Base-by-base conservation (phyloP, 306 rosid genomes). In the Fagus crenata region DNA sequence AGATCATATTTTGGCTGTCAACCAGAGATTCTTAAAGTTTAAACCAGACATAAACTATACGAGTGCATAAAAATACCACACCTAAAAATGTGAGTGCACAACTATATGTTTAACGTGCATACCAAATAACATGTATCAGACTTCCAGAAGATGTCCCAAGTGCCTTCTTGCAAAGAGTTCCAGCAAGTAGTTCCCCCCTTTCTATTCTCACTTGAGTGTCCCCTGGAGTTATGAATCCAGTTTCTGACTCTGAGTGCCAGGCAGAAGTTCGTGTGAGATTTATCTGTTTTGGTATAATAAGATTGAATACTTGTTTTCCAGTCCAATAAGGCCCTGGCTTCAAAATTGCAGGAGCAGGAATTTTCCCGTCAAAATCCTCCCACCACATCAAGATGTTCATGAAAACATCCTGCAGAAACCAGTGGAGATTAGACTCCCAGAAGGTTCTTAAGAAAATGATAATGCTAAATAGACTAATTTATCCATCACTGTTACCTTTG, bases 351-450 rank as follows among this genome's bases (percentile, higher is more conserved):
- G 99, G 99, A 76, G 98, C 86, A 33, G 99, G 99, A 75, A 95
- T 88, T 83, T 95, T 92, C 70, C 99, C 97, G 53, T 95, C 99
- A 87, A 92, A 95, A 83, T 95, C 99, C 82, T 95, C 99, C 99
- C 99, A 95, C 99, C 99, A 95, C 99, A 95, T 95, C 91, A 95
- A 85, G 75, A 89, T 95, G 85, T 95, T 95, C 99, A 95, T 95
- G 71, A 95, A 92, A 84, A 92, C 99, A 81, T 95, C 99, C 99
- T 95, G 89, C 70, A 84, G 80, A 75, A 67, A 49, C 49, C 14
- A 73, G 53, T 28, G 68, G 2, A 35, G 31, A 65, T 86, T 53
- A 89, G 79, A 71, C 64, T 79, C 78, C 64, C 40, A 69, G 14
- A 40, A n/a, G 41, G 33, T 33, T 39, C 58, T 49, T 39, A 76